phyloP scores from a whole-genome alignment of 495 filamentous ascomycete species.

The Penicillium bialowiezense region DNA sequence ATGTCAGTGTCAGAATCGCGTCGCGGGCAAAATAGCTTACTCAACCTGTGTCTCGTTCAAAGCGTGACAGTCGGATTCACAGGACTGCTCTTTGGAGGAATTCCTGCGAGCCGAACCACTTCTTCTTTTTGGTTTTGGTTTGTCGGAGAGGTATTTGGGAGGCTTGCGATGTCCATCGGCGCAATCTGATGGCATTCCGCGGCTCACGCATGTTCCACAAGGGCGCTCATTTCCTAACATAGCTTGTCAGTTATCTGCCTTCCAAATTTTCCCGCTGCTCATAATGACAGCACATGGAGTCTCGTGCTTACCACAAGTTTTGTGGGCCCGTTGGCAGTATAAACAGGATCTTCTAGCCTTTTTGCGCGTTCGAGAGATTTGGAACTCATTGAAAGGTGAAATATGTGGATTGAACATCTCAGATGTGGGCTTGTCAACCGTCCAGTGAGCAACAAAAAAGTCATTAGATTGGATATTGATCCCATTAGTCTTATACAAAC shows the following conservation, averaged over 20 bases:
- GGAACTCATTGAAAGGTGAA: neutral
- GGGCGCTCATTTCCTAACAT: conserved; percentile 12
- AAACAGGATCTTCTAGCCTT: conserved; percentile 10
- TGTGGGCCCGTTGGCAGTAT: conserved; percentile 8
- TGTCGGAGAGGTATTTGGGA: conserved; percentile 8
- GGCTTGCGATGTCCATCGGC: conserved; percentile 11
- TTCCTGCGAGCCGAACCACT: too few species aligned
- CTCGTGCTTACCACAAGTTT: conserved; percentile 8
- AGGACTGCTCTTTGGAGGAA: too few species aligned
- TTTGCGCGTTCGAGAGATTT: neutral
- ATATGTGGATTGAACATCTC: neutral
- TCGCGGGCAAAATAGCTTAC: too few species aligned
- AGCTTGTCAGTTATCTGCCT: neutral
- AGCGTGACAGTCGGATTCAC: too few species aligned
- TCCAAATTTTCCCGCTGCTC: neutral
- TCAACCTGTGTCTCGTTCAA: too few species aligned
- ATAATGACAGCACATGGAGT: neutral
- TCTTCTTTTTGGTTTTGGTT: too few species aligned
- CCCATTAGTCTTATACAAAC: neutral
- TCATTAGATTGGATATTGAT: too few species aligned
- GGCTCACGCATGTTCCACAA: conserved; percentile 7
- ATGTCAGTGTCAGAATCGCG: too few species aligned
- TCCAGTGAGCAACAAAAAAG: too few species aligned
- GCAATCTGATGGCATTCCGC: conserved; percentile 4
- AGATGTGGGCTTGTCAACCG: too few species aligned